Conservation (phyloP, 2,329 filamentous ascomycete genomes). For the Fusarium phyllophilum region DNA sequence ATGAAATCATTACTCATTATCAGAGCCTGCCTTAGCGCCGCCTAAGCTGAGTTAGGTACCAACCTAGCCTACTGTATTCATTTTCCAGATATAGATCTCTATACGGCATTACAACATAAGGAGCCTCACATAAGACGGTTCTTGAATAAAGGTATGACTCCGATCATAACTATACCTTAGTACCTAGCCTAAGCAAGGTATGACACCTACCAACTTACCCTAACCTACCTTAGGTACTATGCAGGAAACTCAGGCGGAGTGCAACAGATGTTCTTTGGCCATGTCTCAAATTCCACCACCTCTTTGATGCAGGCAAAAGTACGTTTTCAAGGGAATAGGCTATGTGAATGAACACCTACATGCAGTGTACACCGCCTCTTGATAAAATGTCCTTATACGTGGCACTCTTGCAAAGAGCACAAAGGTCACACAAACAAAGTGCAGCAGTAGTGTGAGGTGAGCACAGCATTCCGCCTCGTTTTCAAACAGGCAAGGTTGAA, state of each 20-base stretch:
- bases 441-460: neutral
- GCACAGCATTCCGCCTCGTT: constrained; percentile 6
- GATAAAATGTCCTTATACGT: constrained; percentile 4
- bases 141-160: neutral
- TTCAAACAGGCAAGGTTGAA: neutral
- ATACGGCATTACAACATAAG: neutral
- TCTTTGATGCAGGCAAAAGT: neutral
- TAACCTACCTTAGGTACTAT: neutral
- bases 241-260: neutral
- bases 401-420: neutral
- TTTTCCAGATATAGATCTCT: neutral
- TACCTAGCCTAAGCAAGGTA: neutral
- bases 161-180: neutral
- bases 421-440: neutral
- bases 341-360: neutral
- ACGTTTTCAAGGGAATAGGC: neutral
- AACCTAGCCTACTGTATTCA: neutral
- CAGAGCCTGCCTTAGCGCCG: neutral
- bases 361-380: neutral
- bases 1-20: neutral
- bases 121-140: neutral
- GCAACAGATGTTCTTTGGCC: neutral
- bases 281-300: neutral
- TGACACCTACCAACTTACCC: neutral
- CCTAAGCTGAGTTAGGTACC: neutral